Evolutionary conservation across 2,329 filamentous ascomycete species (phyloP).

Genomic region (Fusarium citri): DNA sequence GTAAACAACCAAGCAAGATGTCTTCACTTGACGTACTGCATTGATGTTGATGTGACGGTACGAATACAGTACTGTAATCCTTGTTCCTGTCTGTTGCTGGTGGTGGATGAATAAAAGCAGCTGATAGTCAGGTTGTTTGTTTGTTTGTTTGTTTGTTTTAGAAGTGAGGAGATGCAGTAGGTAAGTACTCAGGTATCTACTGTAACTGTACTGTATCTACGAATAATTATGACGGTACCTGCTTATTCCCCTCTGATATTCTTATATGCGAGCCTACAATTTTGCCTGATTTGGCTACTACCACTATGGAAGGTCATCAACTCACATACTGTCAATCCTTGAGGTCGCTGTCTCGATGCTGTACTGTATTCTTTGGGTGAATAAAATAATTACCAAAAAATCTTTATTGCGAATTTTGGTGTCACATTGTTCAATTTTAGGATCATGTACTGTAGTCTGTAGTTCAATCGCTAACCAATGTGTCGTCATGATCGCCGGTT

Average conservation of each 20-base stretch:
- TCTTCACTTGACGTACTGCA: constrained; percentile 18
- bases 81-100: constrained; percentile 6
- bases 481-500: constrained; percentile 45
- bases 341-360: neutral
- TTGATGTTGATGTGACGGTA: constrained; percentile 35
- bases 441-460: constrained; percentile 20
- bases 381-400: no score
- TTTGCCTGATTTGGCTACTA: neutral
- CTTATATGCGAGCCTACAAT: constrained; percentile 35
- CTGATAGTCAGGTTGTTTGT: constrained; percentile 38
- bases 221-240: constrained; percentile 3
- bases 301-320: neutral
- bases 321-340: neutral
- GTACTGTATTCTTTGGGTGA: neutral
- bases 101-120: constrained; percentile 21
- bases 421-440: neutral
- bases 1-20: constrained; percentile 25
- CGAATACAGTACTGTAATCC: constrained; percentile 1
- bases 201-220: neutral
- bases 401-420: neutral
- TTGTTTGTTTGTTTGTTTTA: constrained; percentile 15
- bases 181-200: neutral
- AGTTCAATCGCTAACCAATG: constrained; percentile 13
- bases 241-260: constrained; percentile 12
- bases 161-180: neutral